Base-by-base conservation (phyloP, 176 grass and related monocot genomes). In the Oryza nivara region DNA sequence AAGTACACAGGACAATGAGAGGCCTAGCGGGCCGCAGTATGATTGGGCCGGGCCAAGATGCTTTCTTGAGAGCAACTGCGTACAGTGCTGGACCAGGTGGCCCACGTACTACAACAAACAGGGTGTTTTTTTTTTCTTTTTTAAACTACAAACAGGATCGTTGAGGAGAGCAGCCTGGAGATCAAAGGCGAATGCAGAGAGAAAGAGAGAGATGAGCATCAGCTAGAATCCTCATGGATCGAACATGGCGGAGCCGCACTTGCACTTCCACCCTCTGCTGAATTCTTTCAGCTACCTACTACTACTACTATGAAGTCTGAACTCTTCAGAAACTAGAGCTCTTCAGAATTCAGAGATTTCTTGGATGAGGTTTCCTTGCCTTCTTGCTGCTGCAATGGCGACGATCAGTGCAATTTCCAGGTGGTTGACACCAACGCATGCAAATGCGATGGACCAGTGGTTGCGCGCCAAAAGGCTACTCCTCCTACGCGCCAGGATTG, bases 171-270 rank as follows among this genome's bases (percentile, higher is more conserved):
- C 36, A 38, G 36, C 36, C 36, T 38, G 36, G 36, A 38, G 36
- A 38, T 38, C 5, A 38, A 6, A 38, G 5, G 36, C 36, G 6
- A 38, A 38, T 38, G 36, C 36, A 38, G 36, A 38, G 36, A 5
- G 35, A 36, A 32, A 32, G 30, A 32, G 30, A 38, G 6, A 38
- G 36, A 7, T 38, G 36, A 38, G 36, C 5, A 38, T 38, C 36
- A 38, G 36, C 36, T 5, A 38, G 36, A 38, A 38, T 38, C 36
- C 36, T 38, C 36, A 92, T 46, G 92, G 90, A 41, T 90, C 78
- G 71, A 88, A 91, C 75, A 93, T 64, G 72, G 91, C 25, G 28
- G 81, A 83, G 74, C 93, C 90, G 84, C 90, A 92, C 73, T 72
- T 85, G 88, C 93, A 91, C 84, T 87, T 92, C 90, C 93, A 95